Evolutionary conservation across 2,329 filamentous ascomycete species (phyloP), one percentile per base, ranked within the genome.

Genomic region (Neurospora sp.): DNA sequence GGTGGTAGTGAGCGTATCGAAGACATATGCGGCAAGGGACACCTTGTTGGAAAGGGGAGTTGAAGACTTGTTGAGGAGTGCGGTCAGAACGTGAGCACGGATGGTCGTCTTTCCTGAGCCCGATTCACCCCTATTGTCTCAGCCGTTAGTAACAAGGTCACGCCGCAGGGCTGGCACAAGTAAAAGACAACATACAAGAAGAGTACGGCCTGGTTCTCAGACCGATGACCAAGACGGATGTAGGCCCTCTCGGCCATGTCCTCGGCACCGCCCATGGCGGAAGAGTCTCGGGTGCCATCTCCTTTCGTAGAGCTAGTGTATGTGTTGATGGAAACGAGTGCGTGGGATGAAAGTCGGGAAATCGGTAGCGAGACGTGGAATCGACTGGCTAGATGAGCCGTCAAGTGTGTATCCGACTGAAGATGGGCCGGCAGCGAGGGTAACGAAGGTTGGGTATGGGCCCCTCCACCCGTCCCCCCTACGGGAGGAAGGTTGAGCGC

Each of bases 101-200:
- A 98, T 85, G 0, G 96, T 99, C 0, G 96, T 97, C 83, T 99
- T 99, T 76, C 96, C 96, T 39, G 96, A 90, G 66, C 96, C 96
- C 70, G 93, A 97, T 86, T 99, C 96, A 80, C 96, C 96, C 74
- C 94, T 97, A 74, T 67, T 73, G 38, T 67, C 66, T 73, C 71
- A 72, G 70, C 17, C 33, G 39, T 67, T 38, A 66, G 6, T 11
- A 23, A 40, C 15, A 19, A 62, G 67, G 19, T 67, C 15, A 39
- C 9, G 42, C 67, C 69, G 36, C n/a, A 52, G 68, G 40, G n/a
- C 70, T 52, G 13, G 38, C 17, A 38, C 7, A 10, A 52, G 62
- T 19, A 62, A 46, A 17, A 40, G 15, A 10, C 28, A 40, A 87
- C 93, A 84, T 86, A 97, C 93, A 99, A 82, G 76, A 99, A 98